These are phyloP conservation scores for Xylaria nigripes DNA, from an alignment of 495 filamentous ascomycete genomes.

Conservation along the genomic window DNA sequence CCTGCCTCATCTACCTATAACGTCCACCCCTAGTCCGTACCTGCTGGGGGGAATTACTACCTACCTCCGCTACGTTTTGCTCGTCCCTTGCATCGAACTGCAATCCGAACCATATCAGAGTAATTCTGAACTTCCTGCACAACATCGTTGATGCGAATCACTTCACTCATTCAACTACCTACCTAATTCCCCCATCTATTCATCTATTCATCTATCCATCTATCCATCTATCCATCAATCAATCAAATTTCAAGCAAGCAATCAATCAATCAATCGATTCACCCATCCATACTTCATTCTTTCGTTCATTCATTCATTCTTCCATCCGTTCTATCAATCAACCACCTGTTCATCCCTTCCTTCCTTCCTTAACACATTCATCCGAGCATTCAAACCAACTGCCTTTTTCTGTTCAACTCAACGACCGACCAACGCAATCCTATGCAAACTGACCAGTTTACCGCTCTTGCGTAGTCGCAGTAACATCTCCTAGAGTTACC, in stretches of 20 bases:
- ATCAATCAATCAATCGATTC: background rate
- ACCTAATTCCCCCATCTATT: background rate
- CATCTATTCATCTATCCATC: background rate
- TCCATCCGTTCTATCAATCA: background rate
- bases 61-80: background rate
- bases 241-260: too few relatives aligned
- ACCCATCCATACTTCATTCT: background rate
- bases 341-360: background rate
- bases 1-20: background rate
- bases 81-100: slow-evolving; percentile 10
- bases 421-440: background rate
- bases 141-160: slow-evolving; percentile 4
- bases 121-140: slow-evolving; percentile 7
- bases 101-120: slow-evolving; percentile 2
- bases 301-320: background rate
- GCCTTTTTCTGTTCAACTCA: background rate
- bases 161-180: too few relatives aligned
- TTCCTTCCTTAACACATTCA: too few relatives aligned
- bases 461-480: background rate
- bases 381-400: background rate
- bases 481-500: slow-evolving; percentile 2
- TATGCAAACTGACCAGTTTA: background rate
- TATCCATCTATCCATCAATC: background rate
- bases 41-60: background rate
- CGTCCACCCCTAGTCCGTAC: background rate